Percentiles rank a stretch among this genome's conserved stretches.
Conservation (phyloP, 169 alveolate species). For the Cryptosporidium ryanae region DNA sequence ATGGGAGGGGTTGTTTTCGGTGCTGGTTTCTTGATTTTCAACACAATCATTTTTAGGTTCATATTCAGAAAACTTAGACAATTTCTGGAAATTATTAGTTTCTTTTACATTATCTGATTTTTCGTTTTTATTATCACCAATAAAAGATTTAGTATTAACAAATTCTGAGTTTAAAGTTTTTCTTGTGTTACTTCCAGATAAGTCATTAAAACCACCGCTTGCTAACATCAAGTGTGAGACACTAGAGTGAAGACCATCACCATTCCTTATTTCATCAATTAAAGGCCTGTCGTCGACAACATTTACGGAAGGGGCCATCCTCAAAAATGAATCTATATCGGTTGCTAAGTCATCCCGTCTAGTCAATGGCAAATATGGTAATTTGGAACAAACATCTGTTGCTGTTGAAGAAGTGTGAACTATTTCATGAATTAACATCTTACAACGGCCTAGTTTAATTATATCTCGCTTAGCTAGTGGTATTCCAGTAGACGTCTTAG, state of each 20-base stretch:
- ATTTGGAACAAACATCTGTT: conserved; percentile 21
- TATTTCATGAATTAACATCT: conserved; percentile 56
- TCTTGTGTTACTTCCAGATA: not conserved
- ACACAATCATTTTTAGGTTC: too few species aligned
- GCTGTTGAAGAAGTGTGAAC: conserved; percentile 46
- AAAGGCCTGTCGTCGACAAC: too few species aligned
- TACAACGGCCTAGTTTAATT: conserved; percentile 62
- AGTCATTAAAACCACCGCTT: not conserved
- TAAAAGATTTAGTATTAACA: not conserved
- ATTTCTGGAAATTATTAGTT: not conserved
- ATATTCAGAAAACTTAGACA: not conserved
- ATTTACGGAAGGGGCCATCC: conserved; percentile 10
- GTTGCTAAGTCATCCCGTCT: conserved; percentile 12
- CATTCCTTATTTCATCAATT: conserved; percentile 2
- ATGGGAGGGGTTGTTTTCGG: not conserved
- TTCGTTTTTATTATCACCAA: not conserved
- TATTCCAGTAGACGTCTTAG: conserved; percentile 53
- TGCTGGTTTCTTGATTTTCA: too few species aligned
- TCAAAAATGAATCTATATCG: conserved; percentile 11
- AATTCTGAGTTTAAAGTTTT: not conserved
- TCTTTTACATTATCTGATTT: not conserved
- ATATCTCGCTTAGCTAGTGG: conserved; percentile 40
- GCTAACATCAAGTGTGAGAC: not conserved
- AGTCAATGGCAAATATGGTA: conserved; percentile 37
- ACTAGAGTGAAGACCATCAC: not conserved